Evolutionary conservation across 176 grass and related monocot genomes (phyloP).

Genomic region (Triticum aestivum): IWGSC_CS_RefSeq_v2.1 NC_057795.1:305825905-305826404

Average conservation of each 20-base stretch:
- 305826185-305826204: conserved; percentile 99
- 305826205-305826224: conserved; percentile 98
- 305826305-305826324: conserved; percentile 37
- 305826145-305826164: conserved; percentile 98
- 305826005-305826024: conserved; percentile 83
- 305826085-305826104: conserved; percentile 17
- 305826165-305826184: conserved; percentile 88
- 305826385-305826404: neutral
- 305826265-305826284: conserved; percentile 93
- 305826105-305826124: neutral
- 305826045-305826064: conserved; percentile 45
- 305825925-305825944: conserved; percentile 93
- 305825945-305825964: conserved; percentile 99
- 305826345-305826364: neutral
- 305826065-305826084: neutral
- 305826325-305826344: neutral
- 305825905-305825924: conserved; percentile 96
- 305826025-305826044: conserved; percentile 92
- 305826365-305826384: neutral
- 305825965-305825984: conserved; percentile 82
- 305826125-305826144: conserved; percentile 87
- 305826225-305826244: conserved; percentile 97
- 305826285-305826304: conserved; percentile 84
- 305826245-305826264: conserved; percentile 98
- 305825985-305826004: conserved; percentile 92